These are phyloP conservation scores for Jackrogersella multiformis DNA, from an alignment of 495 filamentous ascomycete genomes.

Conservation along the genomic window DNA sequence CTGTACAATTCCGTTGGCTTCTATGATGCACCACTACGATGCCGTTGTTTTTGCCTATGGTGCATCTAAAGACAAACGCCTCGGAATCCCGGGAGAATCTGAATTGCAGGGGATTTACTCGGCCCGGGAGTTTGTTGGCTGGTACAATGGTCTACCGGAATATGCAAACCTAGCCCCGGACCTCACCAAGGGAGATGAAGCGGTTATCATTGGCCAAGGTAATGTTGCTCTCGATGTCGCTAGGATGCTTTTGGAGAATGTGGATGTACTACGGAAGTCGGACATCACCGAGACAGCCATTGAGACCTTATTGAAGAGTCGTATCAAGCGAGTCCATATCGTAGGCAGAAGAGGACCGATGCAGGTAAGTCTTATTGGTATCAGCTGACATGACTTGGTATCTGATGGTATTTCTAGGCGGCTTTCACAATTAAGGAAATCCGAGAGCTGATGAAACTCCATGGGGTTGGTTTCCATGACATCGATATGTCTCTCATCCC, in stretches of 20 bases:
- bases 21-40: constrained; percentile 85
- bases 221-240: constrained; percentile 97
- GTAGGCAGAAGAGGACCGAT: constrained; percentile 88
- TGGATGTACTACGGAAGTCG: constrained; percentile 77
- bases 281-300: constrained; percentile 89
- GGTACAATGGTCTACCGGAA: constrained; percentile 96
- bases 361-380: constrained; percentile 64
- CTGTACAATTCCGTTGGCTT: constrained; percentile 70
- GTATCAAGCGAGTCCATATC: constrained; percentile 79
- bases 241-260: constrained; percentile 78
- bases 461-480: constrained; percentile 73
- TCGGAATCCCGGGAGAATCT: constrained; percentile 85
- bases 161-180: constrained; percentile 79
- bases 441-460: constrained; percentile 85
- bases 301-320: constrained; percentile 74
- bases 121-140: constrained; percentile 93
- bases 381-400: constrained; percentile 66
- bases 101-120: constrained; percentile 78
- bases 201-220: constrained; percentile 90
- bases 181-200: constrained; percentile 80
- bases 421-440: constrained; percentile 95
- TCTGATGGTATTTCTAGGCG: constrained; percentile 60
- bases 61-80: constrained; percentile 78
- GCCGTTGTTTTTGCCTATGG: constrained; percentile 94
- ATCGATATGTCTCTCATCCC: constrained; percentile 72